These are phyloP conservation scores for Plasmodium coatneyi DNA, from an alignment of 169 alveolate species.

Conservation along the genomic window DNA sequence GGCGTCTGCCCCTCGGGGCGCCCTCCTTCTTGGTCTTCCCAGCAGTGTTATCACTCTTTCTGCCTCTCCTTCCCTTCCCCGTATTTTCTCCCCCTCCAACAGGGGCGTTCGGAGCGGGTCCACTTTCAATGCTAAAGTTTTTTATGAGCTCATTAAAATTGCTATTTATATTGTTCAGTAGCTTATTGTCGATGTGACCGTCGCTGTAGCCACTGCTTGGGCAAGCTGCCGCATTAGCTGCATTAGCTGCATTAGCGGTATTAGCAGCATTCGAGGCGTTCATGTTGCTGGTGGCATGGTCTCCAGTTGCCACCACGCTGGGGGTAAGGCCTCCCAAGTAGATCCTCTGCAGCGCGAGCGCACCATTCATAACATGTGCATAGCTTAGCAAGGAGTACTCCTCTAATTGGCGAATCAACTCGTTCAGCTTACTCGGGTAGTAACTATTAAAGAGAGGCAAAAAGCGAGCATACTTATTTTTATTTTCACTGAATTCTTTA, in stretches of 20 bases:
- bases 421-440: slow-evolving; percentile 44
- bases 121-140: slow-evolving; percentile 17
- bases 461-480: slow-evolving; percentile 24
- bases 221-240: not conserved
- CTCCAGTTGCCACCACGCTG: not conserved
- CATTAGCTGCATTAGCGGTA: not conserved
- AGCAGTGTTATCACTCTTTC: not conserved
- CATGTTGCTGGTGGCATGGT: not conserved
- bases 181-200: not conserved
- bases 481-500: slow-evolving; percentile 52
- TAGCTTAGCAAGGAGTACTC: slow-evolving; percentile 11
- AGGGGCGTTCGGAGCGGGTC: not conserved
- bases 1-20: not conserved
- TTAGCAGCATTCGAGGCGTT: not conserved
- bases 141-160: slow-evolving; percentile 5
- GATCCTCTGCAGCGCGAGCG: slow-evolving; percentile 10
- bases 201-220: not conserved
- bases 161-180: slow-evolving; percentile 5
- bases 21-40: not conserved
- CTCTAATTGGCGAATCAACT: slow-evolving; percentile 30
- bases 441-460: slow-evolving; percentile 30
- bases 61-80: not conserved
- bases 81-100: not conserved
- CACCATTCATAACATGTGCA: slow-evolving; percentile 12
- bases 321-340: not conserved